These are phyloP conservation scores for Heliosperma pusillum DNA, from an alignment of 148 eudicot species.

Conservation along the genomic window DNA sequence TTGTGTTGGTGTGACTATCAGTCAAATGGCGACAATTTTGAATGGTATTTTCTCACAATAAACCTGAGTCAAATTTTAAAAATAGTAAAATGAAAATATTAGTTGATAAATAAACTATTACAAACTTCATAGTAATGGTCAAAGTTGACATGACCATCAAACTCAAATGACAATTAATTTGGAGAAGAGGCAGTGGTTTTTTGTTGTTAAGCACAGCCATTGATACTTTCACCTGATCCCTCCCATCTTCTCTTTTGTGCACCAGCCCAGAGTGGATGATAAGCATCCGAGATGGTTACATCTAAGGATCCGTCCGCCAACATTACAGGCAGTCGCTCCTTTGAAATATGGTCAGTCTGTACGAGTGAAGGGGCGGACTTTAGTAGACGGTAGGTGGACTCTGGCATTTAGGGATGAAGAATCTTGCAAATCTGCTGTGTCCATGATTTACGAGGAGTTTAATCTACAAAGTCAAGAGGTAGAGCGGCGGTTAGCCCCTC, in stretches of 20 bases:
- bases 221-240: neutral
- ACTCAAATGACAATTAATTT: neutral
- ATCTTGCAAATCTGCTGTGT: constrained; percentile 64
- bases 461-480: constrained; percentile 52
- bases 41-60: neutral
- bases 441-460: constrained; percentile 59
- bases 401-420: constrained; percentile 83
- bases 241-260: neutral
- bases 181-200: neutral
- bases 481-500: constrained; percentile 63
- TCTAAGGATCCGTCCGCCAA: constrained; percentile 84
- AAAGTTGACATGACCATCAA: neutral
- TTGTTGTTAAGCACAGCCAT: neutral
- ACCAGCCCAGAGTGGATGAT: constrained; percentile 84
- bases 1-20: neutral
- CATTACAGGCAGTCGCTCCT: constrained; percentile 46
- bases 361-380: constrained; percentile 46
- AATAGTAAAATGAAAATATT: neutral
- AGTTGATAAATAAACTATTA: no score
- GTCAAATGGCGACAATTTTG: neutral
- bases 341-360: constrained; percentile 35
- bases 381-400: constrained; percentile 97
- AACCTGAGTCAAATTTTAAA: neutral
- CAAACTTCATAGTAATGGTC: no score
- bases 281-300: constrained; percentile 90